Percentiles rank a stretch among this genome's conserved stretches.
Evolutionary conservation across 352 stramenopile species (phyloP).

Genomic region (Thalassiosira exigua): DNA sequence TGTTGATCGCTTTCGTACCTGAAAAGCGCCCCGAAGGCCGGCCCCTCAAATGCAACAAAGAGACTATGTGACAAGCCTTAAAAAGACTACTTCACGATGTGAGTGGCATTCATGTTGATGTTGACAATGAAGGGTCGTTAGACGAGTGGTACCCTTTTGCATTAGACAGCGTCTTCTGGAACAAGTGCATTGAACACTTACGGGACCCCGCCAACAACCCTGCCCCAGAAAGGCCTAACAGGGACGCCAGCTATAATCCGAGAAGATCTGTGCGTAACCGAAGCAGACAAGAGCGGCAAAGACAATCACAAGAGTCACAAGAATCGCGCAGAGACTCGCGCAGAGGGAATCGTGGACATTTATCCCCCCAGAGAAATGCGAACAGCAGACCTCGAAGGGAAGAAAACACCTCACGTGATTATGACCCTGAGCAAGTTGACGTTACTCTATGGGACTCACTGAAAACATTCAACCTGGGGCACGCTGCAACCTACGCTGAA

Average conservation of each 20-base stretch:
- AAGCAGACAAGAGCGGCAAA: too few species aligned
- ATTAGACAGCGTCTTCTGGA: background rate
- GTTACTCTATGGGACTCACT: conserved; percentile 12
- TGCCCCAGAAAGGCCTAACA: too few species aligned
- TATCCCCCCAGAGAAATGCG: background rate
- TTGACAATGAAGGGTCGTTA: background rate
- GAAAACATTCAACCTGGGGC: conserved; percentile 5
- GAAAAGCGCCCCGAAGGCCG: background rate
- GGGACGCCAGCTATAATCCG: background rate
- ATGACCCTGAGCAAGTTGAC: background rate
- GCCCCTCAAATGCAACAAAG: conserved; percentile 1
- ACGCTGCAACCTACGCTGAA: conserved; percentile 5
- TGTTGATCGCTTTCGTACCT: background rate
- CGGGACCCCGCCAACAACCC: too few species aligned
- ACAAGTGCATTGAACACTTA: background rate
- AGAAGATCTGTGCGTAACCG: too few species aligned
- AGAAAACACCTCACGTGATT: too few species aligned
- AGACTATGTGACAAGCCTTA: background rate
- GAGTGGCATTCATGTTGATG: background rate
- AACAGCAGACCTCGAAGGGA: too few species aligned
- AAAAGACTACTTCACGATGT: background rate
- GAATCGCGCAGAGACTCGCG: too few species aligned
- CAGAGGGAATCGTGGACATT: too few species aligned
- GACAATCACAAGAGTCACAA: background rate
- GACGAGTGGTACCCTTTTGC: background rate